A percentile compares a stretch with the other conserved stretches of the same genome.
Conservation (phyloP, 306 rosid genomes). For the apple (Malus domestica) region ASM211411v1 NC_041793.1:32996001-32996500, state of each 20-base stretch:
- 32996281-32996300: not conserved
- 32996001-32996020: not conserved
- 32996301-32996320: too few relatives aligned
- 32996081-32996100: not conserved
- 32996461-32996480: not conserved
- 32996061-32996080: not conserved
- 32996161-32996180: not conserved
- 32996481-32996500: not conserved
- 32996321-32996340: too few relatives aligned
- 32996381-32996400: too few relatives aligned
- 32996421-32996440: too few relatives aligned
- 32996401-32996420: too few relatives aligned
- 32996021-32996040: not conserved
- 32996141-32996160: not conserved
- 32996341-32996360: too few relatives aligned
- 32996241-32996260: not conserved
- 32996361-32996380: too few relatives aligned
- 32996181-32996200: not conserved
- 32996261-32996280: not conserved
- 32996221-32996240: too few relatives aligned
- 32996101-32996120: not conserved
- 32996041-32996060: not conserved
- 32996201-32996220: not conserved
- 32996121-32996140: not conserved
- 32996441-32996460: too few relatives aligned